phyloP scores from a whole-genome alignment of 768 basidiomycete species.

The Suillus subalutaceus region DNA sequence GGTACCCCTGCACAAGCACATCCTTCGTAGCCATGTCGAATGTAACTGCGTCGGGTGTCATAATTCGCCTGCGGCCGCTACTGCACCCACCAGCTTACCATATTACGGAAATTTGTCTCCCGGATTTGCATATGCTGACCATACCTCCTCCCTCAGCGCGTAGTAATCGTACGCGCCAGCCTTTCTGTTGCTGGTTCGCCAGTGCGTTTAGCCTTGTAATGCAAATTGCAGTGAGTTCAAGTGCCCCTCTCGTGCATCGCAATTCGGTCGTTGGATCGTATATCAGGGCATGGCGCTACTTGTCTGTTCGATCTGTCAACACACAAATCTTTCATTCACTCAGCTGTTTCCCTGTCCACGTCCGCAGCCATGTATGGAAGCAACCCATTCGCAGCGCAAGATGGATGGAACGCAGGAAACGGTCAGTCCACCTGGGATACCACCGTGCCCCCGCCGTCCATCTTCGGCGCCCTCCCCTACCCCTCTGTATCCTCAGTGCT shows the following conservation, averaged over 20 bases:
- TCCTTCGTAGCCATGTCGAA: not conserved
- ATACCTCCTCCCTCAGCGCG: too few species aligned
- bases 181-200: not conserved
- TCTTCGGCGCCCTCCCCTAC: constrained; percentile 68
- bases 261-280: not conserved
- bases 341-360: not conserved
- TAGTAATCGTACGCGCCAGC: not conserved
- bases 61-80: not conserved
- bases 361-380: constrained; percentile 26
- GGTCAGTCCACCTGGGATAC: constrained; percentile 18
- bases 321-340: not conserved
- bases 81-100: not conserved
- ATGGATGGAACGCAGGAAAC: constrained; percentile 19
- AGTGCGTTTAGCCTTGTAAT: not conserved
- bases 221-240: not conserved
- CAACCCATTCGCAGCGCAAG: constrained; percentile 33
- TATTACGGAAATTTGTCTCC: not conserved
- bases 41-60: not conserved
- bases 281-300: constrained; percentile 3
- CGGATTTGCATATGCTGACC: not conserved
- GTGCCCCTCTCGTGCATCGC: not conserved
- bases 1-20: not conserved
- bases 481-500: constrained; percentile 38
- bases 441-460: constrained; percentile 44
- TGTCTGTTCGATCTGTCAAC: not conserved